Evolutionary conservation across 2,329 filamentous ascomycete species (phyloP), one percentile per base, ranked within the genome.

Genomic region (Aschersonia sp.): DNA sequence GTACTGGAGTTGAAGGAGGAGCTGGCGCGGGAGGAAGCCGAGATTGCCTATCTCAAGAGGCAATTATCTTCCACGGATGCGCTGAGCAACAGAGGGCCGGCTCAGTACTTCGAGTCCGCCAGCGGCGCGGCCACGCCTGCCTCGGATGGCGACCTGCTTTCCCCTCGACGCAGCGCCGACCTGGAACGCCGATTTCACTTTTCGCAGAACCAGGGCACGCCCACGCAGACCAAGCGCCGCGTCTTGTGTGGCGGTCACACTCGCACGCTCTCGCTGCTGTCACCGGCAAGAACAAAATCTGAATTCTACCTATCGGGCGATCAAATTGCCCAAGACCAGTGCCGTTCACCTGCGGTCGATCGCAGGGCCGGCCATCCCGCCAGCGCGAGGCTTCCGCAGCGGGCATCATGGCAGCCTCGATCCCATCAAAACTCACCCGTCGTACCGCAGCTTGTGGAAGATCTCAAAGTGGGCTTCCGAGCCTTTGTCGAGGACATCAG

Each of bases 401-500:
- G 76, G n/a, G 71, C 75, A 2, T 77, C 76, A 2, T 80, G 76
- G 76, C 71, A 76, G 31, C 73, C 76, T 42, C 70, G 70, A 42
- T 67, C 71, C 32, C 66, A 68, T 32, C 68, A 68, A 42, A 67
- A 65, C 32, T 54, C 60, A 10, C 59, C 66, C 1, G 72, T 63
- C 42, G 65, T 78, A 50, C 88, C 88, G 60, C 86, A 92, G 63
- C 82, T 95, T 64, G 85, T 89, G 12, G 84, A 86, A 50, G 92
- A 96, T 64, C 81, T 98, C 63, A 87, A 83, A 61, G 79, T 92
- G 46, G 90, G 92, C 2, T 68, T 98, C 45, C 89, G 85, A 79
- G 95, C 87, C 1, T 98, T 98, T 64, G 80, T 95, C 50, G 92
- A 97, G 62, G 92, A 98, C 60, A 79, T 98, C 44, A 78, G 89